Base-by-base conservation (phyloP, 768 basidiomycete genomes). In the Auriscalpium microsporum region DNA sequence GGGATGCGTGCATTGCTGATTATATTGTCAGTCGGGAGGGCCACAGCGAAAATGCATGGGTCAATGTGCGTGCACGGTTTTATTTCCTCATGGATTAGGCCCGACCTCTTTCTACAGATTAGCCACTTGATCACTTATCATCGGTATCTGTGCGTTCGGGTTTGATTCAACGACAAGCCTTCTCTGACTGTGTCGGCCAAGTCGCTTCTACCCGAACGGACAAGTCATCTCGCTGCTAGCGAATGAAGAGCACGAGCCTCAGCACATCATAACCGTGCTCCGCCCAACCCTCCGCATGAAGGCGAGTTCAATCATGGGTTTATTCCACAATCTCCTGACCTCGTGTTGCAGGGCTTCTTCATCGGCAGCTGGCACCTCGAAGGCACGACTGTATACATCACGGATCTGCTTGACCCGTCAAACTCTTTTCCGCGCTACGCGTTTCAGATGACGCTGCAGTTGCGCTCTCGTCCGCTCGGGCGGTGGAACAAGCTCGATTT, bases 81-180 rank as follows among this genome's bases (percentile, higher is more conserved):
- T n/a, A n/a, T n/a, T n/a, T n/a, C n/a, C n/a, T n/a, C n/a, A n/a
- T n/a, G n/a, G n/a, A n/a, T n/a, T n/a, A n/a, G n/a, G n/a, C n/a
- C n/a, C n/a, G n/a, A n/a, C n/a, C n/a, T n/a, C 47, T 54, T 9
- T 58, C 42, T 55, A 21, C 63, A 90, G 90, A 75, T 90, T 56
- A 88, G 73, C 65, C 91, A 95, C 64, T 76, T 94, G 56, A 81
- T 96, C 64, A 94, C 91, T 6, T 96, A 95, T 68, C 90, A 94
- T 64, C 89, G 94, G 35, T 95, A 91, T 68, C 76, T 96, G 84
- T 89, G 60, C 69, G 86, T 60, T 62, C 8, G 8, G n/a, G 11
- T 52, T 5, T 28, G 19, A 34, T 60, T 17, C 37, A 21, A 14
- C 44, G 36, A 33, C 13, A 9, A 23, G 37, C 34, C 45, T 5